Percentiles rank a stretch among this genome's conserved stretches.
Conservation (phyloP, 2,329 filamentous ascomycete genomes). For the Phyllosticta citrichinensis region DNA sequence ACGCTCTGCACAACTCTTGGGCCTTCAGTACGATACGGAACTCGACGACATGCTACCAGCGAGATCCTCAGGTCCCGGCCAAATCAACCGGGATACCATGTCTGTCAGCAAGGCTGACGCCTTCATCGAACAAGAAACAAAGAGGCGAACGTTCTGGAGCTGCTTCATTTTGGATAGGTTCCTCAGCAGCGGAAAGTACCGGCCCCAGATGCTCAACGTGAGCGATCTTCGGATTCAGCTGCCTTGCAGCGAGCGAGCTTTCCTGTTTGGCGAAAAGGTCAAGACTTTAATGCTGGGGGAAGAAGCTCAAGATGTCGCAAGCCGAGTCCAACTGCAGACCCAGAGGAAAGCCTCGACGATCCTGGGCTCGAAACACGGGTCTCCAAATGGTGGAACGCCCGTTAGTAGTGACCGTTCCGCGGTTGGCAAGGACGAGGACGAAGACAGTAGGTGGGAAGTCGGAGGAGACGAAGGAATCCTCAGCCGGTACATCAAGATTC, state of each 20-base stretch:
- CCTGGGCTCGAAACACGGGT: conserved; percentile 14
- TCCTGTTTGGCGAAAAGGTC: conserved; percentile 51
- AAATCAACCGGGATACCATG: conserved; percentile 13
- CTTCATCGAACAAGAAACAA: conserved; percentile 52
- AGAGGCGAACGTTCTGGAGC: conserved; percentile 63
- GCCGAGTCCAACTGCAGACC: conserved; percentile 31
- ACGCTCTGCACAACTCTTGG: conserved; percentile 43
- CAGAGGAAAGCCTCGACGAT: conserved; percentile 38
- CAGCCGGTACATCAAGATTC: conserved; percentile 43
- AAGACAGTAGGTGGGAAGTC: conserved; percentile 42
- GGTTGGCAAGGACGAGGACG: conserved; percentile 13
- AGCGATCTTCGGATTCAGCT: conserved; percentile 55
- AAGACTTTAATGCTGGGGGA: conserved; percentile 41
- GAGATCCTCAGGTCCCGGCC: conserved; percentile 24
- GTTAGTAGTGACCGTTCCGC: conserved; percentile 6
- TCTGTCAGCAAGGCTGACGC: conserved; percentile 23
- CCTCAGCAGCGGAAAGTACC: conserved; percentile 53
- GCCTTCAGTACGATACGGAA: conserved; percentile 21
- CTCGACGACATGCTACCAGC: conserved; percentile 21
- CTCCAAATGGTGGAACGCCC: conserved; percentile 11
- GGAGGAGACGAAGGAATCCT: conserved; percentile 39
- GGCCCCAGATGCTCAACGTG: conserved; percentile 49
- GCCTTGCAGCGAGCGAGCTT: conserved; percentile 56
- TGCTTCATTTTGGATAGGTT: conserved; percentile 64
- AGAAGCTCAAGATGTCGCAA: conserved; percentile 27